Conservation (phyloP, 1,284 basidiomycete species). For the Rhodofomes roseus region DNA sequence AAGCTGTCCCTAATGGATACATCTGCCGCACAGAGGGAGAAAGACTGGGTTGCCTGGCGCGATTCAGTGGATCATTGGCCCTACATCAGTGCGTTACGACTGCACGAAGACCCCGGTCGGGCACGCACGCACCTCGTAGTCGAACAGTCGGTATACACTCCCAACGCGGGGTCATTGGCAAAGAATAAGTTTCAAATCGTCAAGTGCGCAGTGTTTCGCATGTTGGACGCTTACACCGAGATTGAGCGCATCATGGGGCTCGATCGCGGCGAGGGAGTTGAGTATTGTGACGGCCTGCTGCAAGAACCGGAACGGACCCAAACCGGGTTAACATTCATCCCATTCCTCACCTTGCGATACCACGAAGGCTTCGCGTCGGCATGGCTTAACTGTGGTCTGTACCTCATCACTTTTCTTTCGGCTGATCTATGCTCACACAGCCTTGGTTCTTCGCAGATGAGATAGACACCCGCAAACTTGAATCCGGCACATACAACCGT, state of each 20-base stretch:
- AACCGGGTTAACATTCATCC: background rate
- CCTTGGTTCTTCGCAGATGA: too few relatives aligned
- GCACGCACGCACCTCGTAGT: background rate
- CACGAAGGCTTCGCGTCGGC: background rate
- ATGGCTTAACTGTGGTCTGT: background rate
- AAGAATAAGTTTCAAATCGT: background rate
- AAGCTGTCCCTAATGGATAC: slow-evolving; percentile 1
- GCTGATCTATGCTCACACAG: too few relatives aligned
- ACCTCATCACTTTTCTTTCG: too few relatives aligned
- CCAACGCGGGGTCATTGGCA: background rate
- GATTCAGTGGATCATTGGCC: slow-evolving; percentile 4
- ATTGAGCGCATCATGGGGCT: background rate
- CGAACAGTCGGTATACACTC: background rate
- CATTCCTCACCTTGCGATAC: background rate
- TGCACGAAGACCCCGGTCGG: background rate
- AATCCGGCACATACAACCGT: slow-evolving; percentile 12
- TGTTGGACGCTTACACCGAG: background rate
- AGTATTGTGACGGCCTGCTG: background rate
- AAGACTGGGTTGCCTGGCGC: slow-evolving; percentile 13
- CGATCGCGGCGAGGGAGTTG: background rate
- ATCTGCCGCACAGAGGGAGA: slow-evolving; percentile 7
- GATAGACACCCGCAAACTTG: too few relatives aligned
- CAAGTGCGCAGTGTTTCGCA: background rate
- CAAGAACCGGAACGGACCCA: background rate
- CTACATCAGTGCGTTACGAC: background rate